Percentiles rank a stretch among this genome's conserved stretches.
phyloP scores from a whole-genome alignment of 2,329 filamentous ascomycete genomes.

The Raffaelea albimanens region DNA sequence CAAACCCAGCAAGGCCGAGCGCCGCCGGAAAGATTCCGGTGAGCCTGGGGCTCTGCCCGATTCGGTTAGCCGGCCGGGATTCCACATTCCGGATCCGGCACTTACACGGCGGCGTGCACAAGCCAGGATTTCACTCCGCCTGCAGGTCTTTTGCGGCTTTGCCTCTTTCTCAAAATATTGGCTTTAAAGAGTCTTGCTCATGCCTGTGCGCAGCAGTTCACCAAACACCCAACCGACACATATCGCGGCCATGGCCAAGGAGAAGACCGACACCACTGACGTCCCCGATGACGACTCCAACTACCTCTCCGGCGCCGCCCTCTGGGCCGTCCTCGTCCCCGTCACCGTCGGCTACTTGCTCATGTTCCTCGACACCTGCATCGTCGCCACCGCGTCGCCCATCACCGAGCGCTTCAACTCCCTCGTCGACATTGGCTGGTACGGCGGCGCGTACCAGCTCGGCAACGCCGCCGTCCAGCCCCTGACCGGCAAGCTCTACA shows the following conservation, averaged over 20 bases:
- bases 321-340: background rate
- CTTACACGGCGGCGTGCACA: background rate
- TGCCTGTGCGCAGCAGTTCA: too few relatives aligned
- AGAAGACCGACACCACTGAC: too few relatives aligned
- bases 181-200: too few relatives aligned
- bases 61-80: background rate
- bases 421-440: slow-evolving; percentile 15
- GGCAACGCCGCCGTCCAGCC: slow-evolving; percentile 18
- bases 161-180: too few relatives aligned
- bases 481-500: slow-evolving; percentile 41
- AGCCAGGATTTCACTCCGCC: background rate
- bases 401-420: slow-evolving; percentile 7
- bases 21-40: too few relatives aligned
- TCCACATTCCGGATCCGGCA: background rate
- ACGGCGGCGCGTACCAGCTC: slow-evolving; percentile 15
- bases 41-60: too few relatives aligned
- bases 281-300: background rate
- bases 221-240: too few relatives aligned
- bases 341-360: background rate
- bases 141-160: too few relatives aligned
- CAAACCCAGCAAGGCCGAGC: too few relatives aligned
- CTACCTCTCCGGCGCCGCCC: background rate
- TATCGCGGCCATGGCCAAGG: too few relatives aligned
- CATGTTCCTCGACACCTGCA: background rate
- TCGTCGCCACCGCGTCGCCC: background rate